These are phyloP conservation scores for Agrostemma githago DNA, from an alignment of 148 eudicot genomes.

Conservation along the genomic window DNA sequence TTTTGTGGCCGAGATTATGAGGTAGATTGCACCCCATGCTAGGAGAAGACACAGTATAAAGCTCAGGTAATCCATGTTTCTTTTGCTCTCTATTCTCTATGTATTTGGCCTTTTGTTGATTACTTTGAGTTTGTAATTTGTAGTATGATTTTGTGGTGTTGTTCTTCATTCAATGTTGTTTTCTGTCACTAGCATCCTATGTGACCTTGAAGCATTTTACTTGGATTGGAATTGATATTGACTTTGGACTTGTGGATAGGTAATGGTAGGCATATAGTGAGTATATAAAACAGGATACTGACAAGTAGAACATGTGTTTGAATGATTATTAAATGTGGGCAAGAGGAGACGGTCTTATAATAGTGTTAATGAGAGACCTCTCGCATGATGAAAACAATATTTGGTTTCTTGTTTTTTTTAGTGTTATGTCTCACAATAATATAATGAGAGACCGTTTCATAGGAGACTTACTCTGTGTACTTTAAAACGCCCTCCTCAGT, in stretches of 20 bases:
- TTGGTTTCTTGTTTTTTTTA: too few relatives aligned
- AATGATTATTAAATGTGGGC: neutral
- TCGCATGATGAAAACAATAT: too few relatives aligned
- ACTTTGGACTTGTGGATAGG: neutral
- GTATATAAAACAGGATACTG: neutral
- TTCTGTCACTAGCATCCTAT: neutral
- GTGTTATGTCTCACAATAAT: too few relatives aligned
- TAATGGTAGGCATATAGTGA: neutral
- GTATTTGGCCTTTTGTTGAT: too few relatives aligned
- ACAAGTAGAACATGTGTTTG: neutral
- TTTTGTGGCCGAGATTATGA: neutral
- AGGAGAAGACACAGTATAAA: constrained; percentile 8
- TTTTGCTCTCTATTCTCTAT: neutral
- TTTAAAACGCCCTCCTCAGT: too few relatives aligned
- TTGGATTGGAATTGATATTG: constrained; percentile 2
- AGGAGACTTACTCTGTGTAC: too few relatives aligned
- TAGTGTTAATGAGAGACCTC: too few relatives aligned
- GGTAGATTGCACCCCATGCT: constrained; percentile 14
- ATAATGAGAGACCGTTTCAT: too few relatives aligned
- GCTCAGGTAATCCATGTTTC: constrained; percentile 17
- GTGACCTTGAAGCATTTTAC: neutral
- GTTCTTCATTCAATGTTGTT: neutral
- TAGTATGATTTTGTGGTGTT: neutral
- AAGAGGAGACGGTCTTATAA: too few relatives aligned
- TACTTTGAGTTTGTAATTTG: too few relatives aligned